phyloP scores from a whole-genome alignment of 2,329 filamentous ascomycete genomes.

The Trichoderma afroharzianum region DNA sequence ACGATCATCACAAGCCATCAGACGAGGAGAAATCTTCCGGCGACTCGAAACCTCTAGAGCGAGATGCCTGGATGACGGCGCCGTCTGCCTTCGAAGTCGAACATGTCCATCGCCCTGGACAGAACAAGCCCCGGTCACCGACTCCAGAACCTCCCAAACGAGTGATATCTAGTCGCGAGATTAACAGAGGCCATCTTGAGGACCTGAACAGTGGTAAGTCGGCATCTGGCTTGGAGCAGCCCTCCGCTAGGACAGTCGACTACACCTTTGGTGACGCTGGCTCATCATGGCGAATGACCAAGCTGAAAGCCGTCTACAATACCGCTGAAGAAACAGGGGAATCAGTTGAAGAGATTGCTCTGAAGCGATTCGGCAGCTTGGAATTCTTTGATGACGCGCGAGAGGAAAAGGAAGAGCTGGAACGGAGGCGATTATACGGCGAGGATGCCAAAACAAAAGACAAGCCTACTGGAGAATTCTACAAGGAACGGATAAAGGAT shows the following conservation, averaged over 20 bases:
- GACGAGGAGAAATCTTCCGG: conserved; percentile 44
- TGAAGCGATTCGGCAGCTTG: conserved; percentile 77
- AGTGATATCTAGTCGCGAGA: conserved; percentile 72
- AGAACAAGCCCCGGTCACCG: conserved; percentile 51
- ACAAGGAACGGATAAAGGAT: conserved; percentile 67
- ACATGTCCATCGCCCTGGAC: conserved; percentile 62
- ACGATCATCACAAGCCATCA: conserved; percentile 39
- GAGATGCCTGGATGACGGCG: conserved; percentile 94
- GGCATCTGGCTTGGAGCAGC: conserved; percentile 11
- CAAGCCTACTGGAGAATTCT: conserved; percentile 84
- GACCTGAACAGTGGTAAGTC: conserved; percentile 53
- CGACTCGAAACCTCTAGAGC: conserved; percentile 45
- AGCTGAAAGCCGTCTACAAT: conserved; percentile 79
- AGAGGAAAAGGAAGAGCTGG: conserved; percentile 89
- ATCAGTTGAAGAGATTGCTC: conserved; percentile 75
- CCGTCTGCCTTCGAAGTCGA: conserved; percentile 80
- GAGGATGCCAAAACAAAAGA: conserved; percentile 79
- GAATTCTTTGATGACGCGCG: conserved; percentile 86
- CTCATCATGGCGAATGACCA: conserved; percentile 95
- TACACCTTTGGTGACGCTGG: conserved; percentile 89
- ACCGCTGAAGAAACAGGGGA: conserved; percentile 69
- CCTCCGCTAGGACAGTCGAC: conserved; percentile 56
- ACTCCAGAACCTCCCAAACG: conserved; percentile 53
- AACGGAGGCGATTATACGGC: conserved; percentile 78
- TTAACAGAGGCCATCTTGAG: conserved; percentile 64